Evolutionary conservation across 2,329 filamentous ascomycete genomes (phyloP), one percentile per base, ranked within the genome.

Genomic region (Aspergillus sp.): DNA sequence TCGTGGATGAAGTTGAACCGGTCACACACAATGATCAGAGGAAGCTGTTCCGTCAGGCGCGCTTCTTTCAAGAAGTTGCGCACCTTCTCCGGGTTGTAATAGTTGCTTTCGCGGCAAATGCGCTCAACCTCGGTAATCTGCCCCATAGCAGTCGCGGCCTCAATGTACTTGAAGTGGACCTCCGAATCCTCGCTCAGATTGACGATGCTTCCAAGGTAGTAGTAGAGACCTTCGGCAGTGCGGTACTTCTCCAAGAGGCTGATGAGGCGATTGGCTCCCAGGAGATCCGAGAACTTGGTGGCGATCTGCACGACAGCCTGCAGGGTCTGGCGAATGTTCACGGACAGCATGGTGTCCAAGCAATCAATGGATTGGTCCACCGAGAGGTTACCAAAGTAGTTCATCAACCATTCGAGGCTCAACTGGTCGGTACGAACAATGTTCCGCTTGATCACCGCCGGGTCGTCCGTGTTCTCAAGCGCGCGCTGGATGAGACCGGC

Each of bases 31-130:
- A 97, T 96, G 71, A 98, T 98, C 46, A 98, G 76, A 39, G 93
- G 93, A 39, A 98, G 78, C 72, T 96, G 91, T 69, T 98, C 93
- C 2, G 85, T 83, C 40, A 98, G 76, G 56, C 84, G 86, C 46
- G 93, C 91, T 67, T 98, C 94, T 74, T 98, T 98, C 52, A 98
- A 75, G 80, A 97, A 98, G 75, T 98, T 98, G 78, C 96, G 96
- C 48, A 96, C 88, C 76, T 95, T 94, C 70, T 96, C 89, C 0
- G 89, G 79, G 67, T 96, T 91, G 72, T 89, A 91, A 62, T 79
- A 78, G 66, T 86, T 89, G 77, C 85, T 94, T 68, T 98, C 93
- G 51, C 94, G 83, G 74, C 91, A 97, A 61, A 98, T 91, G 46
- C 93, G 86, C 77, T 98, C 91, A 19, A 98, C 93, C 64, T 98